Conservation (phyloP, 768 basidiomycete species). For the Rhizopogon vinicolor region DNA sequence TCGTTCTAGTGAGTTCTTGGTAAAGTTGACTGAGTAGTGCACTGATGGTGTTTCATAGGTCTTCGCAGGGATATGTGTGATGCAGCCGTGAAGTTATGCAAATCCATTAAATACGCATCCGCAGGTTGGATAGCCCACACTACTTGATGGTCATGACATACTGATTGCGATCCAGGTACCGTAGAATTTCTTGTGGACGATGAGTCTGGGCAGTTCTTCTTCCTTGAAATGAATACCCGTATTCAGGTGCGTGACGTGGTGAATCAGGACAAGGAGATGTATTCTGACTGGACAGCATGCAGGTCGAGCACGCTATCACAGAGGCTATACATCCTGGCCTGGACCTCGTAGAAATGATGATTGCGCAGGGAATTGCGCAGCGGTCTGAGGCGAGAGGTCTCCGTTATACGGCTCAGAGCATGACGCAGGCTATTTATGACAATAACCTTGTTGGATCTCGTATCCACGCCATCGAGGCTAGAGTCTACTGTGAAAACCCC, state of each 20-base stretch:
- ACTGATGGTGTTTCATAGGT: constrained; percentile 22
- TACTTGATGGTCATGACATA: background rate
- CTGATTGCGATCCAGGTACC: constrained; percentile 38
- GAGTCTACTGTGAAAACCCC: constrained; percentile 63
- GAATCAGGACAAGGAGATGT: background rate
- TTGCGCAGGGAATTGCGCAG: constrained; percentile 48
- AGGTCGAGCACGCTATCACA: constrained; percentile 69
- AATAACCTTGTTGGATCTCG: constrained; percentile 8
- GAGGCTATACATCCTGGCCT: constrained; percentile 50
- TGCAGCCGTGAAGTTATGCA: constrained; percentile 48
- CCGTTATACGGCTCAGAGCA: constrained; percentile 13
- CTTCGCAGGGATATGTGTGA: constrained; percentile 43
- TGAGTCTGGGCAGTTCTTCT: constrained; percentile 49
- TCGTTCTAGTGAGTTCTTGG: constrained; percentile 35
- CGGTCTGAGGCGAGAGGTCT: constrained; percentile 11
- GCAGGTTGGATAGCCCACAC: constrained; percentile 37
- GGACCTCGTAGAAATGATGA: constrained; percentile 64
- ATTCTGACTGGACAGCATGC: background rate
- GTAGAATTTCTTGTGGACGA: constrained; percentile 66
- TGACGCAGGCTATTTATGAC: constrained; percentile 38
- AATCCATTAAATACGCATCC: constrained; percentile 49
- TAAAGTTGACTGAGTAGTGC: background rate
- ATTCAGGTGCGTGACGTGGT: constrained; percentile 38
- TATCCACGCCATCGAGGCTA: constrained; percentile 48
- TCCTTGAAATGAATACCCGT: constrained; percentile 70